phyloP scores from a whole-genome alignment of 2,329 filamentous ascomycete genomes.

The Fusarium nanum region DNA sequence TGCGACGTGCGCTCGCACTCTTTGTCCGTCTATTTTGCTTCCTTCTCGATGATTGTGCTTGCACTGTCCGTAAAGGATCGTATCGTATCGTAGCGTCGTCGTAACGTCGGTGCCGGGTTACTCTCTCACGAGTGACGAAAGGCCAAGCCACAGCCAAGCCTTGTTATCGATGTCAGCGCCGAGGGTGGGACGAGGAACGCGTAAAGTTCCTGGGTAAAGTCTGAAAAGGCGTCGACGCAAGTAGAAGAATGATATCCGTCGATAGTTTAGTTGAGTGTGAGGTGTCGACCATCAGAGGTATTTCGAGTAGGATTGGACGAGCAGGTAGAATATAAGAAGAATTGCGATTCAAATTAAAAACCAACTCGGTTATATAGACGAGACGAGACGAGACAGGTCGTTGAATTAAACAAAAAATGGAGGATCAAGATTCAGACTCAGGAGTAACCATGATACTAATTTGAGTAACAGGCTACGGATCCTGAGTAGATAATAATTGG shows the following conservation, averaged over 20 bases:
- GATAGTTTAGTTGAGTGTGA: constrained; percentile 2
- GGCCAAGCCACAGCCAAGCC: constrained; percentile 43
- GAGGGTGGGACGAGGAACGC: constrained; percentile 31
- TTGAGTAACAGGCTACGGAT: constrained; percentile 16
- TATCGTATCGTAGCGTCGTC: background rate
- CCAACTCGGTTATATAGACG: constrained; percentile 12
- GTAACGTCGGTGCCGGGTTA: background rate
- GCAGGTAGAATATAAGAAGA: background rate
- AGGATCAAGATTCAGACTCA: constrained; percentile 12
- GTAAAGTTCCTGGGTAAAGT: constrained; percentile 24
- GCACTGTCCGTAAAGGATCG: background rate
- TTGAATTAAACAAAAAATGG: constrained; percentile 24
- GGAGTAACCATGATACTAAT: constrained; percentile 35
- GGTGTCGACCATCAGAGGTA: background rate
- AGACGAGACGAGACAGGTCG: constrained; percentile 11
- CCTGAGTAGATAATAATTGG: constrained; percentile 8
- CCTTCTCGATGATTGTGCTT: background rate
- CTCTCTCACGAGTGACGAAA: constrained; percentile 13
- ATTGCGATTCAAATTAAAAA: constrained; percentile 4
- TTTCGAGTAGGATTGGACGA: background rate
- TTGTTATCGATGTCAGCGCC: constrained; percentile 32
- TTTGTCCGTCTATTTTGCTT: background rate
- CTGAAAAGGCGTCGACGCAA: background rate
- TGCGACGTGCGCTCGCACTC: background rate
- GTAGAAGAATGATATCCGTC: constrained; percentile 1